Conservation (phyloP, 164 flowering plant species). For the Kingdonia uniflora region DNA sequence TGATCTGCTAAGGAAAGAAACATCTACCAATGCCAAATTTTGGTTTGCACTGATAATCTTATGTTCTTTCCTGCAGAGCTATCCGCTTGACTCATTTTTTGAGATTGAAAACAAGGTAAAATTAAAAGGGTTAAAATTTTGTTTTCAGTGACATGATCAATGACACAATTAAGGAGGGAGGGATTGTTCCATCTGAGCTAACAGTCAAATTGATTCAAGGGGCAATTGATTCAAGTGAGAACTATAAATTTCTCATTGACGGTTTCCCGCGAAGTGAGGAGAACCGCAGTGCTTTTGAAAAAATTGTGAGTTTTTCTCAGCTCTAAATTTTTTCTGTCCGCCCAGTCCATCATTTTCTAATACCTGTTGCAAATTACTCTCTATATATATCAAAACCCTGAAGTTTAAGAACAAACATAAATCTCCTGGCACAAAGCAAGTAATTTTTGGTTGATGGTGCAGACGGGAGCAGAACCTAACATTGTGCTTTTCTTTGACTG, state of each 20-base stretch:
- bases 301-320: slow-evolving; percentile 48
- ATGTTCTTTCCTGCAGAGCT: too few species aligned
- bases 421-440: too few species aligned
- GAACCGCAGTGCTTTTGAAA: slow-evolving; percentile 79
- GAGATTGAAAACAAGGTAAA: too few species aligned
- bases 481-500: slow-evolving; percentile 85
- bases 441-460: slow-evolving; percentile 9
- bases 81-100: too few species aligned
- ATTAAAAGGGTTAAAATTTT: slow-evolving; percentile 7
- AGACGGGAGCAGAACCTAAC: slow-evolving; percentile 74
- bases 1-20: slow-evolving; percentile 69
- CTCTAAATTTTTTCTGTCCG: not conserved
- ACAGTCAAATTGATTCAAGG: slow-evolving; percentile 62
- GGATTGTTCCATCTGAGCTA: slow-evolving; percentile 84
- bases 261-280: slow-evolving; percentile 95
- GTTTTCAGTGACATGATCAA: slow-evolving; percentile 64
- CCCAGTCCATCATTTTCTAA: too few species aligned
- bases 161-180: slow-evolving; percentile 66
- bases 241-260: slow-evolving; percentile 72
- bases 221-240: slow-evolving; percentile 56
- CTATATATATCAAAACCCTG: too few species aligned
- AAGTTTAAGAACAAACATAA: too few species aligned
- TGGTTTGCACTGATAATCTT: slow-evolving; percentile 33
- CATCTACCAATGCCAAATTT: slow-evolving; percentile 46
- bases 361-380: too few species aligned